Evolutionary conservation across 1,284 basidiomycete species (phyloP), one percentile per base, ranked within the genome.

Genomic region (Naganishia liquefaciens): DNA sequence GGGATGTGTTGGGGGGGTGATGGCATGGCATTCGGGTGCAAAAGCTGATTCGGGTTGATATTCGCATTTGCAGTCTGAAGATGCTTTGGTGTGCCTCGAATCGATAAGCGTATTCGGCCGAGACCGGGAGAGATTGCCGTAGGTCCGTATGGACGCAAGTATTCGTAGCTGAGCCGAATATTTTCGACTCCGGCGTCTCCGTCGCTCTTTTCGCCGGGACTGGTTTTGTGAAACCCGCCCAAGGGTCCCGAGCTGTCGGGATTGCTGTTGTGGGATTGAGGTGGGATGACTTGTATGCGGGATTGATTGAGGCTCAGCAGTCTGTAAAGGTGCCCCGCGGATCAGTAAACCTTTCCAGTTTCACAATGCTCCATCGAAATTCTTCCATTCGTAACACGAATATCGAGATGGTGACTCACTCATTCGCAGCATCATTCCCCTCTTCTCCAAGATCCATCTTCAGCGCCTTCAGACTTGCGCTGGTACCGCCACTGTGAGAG

Each of bases 81-180:
- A 37, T 53, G 60, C n/a, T 47, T 63, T 30, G 53, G 51, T 21
- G 51, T 63, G 21, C 57, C 57, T 39, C 57, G 57, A 40, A 60
- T 60, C 17, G 57, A 60, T 19, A 60, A 33, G 21, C 57, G 57
- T n/a, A 60, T 60, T 15, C 57, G 44, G 7, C 62, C 62, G 28
- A 63, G 62, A 13, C 62, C 62, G 30, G 62, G 62, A 5, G 51
- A 54, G 43, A 63, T 63, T 10, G 62, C 62, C 0, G 62, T 63
- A 1, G 53, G 51, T 27, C 62, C 62, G 27, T 63, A 63, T 30
- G 62, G 62, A 28, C 62, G 50, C 17, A 63, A 52, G 37, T 63
- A 63, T 23, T 63, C 62, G 53, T 63, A 63, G 23, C 51, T 54
- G 10, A 63, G 23, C 43, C 53, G 43, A 28, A 54, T 49, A 37